phyloP scores from a whole-genome alignment of 306 rosid genomes.

The Dalbergia oliveri region DNA sequence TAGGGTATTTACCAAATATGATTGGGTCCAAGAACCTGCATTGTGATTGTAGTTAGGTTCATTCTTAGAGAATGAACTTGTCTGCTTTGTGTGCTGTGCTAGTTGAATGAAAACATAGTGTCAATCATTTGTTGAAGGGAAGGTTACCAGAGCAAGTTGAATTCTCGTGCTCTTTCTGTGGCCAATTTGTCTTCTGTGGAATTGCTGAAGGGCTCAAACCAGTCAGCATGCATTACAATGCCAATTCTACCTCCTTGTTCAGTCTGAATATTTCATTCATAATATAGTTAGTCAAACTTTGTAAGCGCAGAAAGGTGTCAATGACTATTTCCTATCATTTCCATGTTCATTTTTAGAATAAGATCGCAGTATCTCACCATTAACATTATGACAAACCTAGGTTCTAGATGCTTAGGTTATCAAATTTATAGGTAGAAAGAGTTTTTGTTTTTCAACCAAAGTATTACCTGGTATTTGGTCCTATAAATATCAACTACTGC shows the following conservation, averaged over 20 bases:
- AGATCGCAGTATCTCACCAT: neutral
- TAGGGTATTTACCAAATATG: slow-evolving; percentile 61
- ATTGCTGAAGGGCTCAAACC: slow-evolving; percentile 70
- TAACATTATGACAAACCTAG: no score
- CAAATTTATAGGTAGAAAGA: no score
- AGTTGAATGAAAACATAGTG: neutral
- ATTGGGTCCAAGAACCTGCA: slow-evolving; percentile 70
- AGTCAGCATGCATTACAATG: slow-evolving; percentile 38
- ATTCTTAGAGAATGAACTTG: neutral
- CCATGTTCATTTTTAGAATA: neutral
- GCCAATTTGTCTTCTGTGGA: slow-evolving; percentile 63
- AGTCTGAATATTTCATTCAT: slow-evolving; percentile 50
- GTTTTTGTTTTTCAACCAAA: no score
- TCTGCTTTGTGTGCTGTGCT: neutral
- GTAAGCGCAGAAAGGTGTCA: neutral
- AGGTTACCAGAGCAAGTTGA: slow-evolving; percentile 57
- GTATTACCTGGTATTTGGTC: slow-evolving; percentile 62
- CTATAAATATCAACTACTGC: slow-evolving; percentile 58
- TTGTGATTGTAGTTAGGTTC: neutral
- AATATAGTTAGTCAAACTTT: neutral
- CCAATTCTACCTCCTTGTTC: slow-evolving; percentile 54
- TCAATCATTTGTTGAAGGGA: no score
- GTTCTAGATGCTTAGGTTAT: no score
- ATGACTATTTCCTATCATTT: neutral
- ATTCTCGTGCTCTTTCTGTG: slow-evolving; percentile 64